phyloP scores from a whole-genome alignment of 768 basidiomycete genomes.

The Boletus insuetus region DNA sequence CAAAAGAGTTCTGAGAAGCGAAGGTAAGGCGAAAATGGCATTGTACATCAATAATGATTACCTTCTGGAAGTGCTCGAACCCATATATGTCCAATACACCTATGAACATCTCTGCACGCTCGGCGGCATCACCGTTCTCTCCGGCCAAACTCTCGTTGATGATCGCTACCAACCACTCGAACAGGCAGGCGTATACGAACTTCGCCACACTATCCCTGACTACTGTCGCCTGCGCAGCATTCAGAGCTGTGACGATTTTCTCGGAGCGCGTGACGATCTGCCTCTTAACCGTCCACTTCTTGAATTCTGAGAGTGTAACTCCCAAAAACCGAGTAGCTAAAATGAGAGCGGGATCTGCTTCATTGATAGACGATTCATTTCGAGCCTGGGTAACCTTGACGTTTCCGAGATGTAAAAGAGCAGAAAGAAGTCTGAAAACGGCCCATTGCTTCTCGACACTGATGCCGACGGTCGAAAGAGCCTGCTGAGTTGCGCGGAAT shows the following conservation, averaged over 20 bases:
- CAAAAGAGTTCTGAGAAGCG: constrained; percentile 71
- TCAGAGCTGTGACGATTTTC: constrained; percentile 90
- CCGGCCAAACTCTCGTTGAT: constrained; percentile 96
- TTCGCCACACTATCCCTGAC: constrained; percentile 97
- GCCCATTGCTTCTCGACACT: constrained; percentile 98
- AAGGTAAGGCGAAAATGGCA: constrained; percentile 3
- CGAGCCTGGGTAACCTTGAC: constrained; percentile 83
- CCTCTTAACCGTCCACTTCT: constrained; percentile 98
- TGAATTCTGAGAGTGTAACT: constrained; percentile 88
- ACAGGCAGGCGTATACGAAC: constrained; percentile 97
- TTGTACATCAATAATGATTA: constrained; percentile 22
- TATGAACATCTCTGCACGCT: constrained; percentile 95
- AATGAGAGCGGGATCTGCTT: constrained; percentile 74
- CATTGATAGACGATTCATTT: constrained; percentile 80
- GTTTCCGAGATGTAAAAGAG: constrained; percentile 96
- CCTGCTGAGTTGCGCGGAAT: constrained; percentile 90
- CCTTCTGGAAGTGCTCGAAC: constrained; percentile 97
- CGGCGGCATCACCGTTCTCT: constrained; percentile 89
- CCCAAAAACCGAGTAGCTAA: constrained; percentile 89
- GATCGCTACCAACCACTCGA: constrained; percentile 97
- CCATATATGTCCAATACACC: constrained; percentile 98
- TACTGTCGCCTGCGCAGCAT: constrained; percentile 84
- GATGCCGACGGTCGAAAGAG: constrained; percentile 95
- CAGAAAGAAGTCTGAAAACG: constrained; percentile 90
- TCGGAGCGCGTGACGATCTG: constrained; percentile 93